Base-by-base conservation (phyloP, 352 stramenopile species). In the Phytophthora sp. region DNA sequence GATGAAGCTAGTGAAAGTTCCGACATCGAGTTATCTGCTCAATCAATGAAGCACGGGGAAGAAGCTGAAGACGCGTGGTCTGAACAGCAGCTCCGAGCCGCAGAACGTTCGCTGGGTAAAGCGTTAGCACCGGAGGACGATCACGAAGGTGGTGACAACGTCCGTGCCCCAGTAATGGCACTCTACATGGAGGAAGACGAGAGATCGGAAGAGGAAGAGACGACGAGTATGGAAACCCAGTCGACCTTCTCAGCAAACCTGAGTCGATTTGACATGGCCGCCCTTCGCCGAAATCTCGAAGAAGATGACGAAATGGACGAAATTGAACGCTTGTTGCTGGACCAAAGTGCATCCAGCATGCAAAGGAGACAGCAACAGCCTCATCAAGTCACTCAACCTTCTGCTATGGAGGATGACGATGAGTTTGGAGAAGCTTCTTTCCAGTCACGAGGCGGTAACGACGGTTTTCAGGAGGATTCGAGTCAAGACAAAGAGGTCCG, bases 231-330 rank as follows among this genome's bases (percentile, higher is more conserved):
- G 3, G 42, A 60, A 31, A 38, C 26, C 8, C 39, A 36, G 35
- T 23, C 51, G 8, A 36, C 38, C 1, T 55, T 61, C 21, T 50
- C 36, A 46, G 16, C 44, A 16, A 65, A 11, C 35, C 24, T 58
- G 27, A 56, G 41, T 36, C 55, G 63, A 50, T 59, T 75, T 30
- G 38, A 51, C n/a, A 52, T 57, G 26, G 51, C 45, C 15, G 8
- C 21, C 5, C 49, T 26, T 18, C 62, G 62, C 7, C 15, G 65
- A 27, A 51, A 61, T 12, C 51, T 75, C 2, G 68, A 74, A 39
- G 63, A 78, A 55, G 66, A 73, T 15, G 71, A 70, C 26, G 71
- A 79, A 26, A 70, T 65, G 57, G 66, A 79, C 53, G 71, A 70
- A 18, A 60, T 76, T 16, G 66, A 76, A 33, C 47, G 44, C 3